Base-by-base conservation (phyloP, 768 basidiomycete genomes). In the Leccinum barrowsii region DNA sequence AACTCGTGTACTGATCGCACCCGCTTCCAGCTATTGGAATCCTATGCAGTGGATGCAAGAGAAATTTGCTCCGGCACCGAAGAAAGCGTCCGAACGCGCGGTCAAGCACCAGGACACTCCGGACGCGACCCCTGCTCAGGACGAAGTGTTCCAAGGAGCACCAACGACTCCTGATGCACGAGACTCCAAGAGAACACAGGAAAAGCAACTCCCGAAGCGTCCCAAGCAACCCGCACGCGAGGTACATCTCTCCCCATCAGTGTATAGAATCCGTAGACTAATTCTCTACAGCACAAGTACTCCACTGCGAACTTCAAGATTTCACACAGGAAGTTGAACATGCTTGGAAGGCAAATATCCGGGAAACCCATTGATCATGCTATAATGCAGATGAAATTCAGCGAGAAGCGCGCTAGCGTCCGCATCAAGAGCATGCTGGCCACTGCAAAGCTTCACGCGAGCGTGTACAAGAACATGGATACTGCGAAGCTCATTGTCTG, bases 341-440 rank as follows among this genome's bases (percentile, higher is more conserved):
- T 86, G 78, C 80, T 99, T 44, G 89, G 86, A 8, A 81, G 85
- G 30, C 92, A 97, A 72, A 90, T 99, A 62, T 81, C 91, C 2
- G 90, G 92, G 19, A 89, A 93, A 65, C 94, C 95, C 17, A 88
- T 98, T 59, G 95, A 98, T 75, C 85, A 88, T 64, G 96, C 96
- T 35, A 96, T 99, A 70, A 77, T 98, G 57, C 96, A 99, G 67
- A 95, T 98, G 92, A 84, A 90, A 70, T 98, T 97, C 73, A 92
- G 90, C 62, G 89, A 95, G 73, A 99, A 99, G 76, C 83, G 92
- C 22, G 92, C 90, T 13, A 87, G 92, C 62, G 81, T 78, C 50
- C 86, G 92, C 59, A 85, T 99, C 58, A 87, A 92, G 82, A 90
- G 87, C 64, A 93, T 93, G 83, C 81, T 98, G 48, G 85, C 84